phyloP scores from a whole-genome alignment of 2,329 filamentous ascomycete species.

The Cytospora chrysosperma region DNA sequence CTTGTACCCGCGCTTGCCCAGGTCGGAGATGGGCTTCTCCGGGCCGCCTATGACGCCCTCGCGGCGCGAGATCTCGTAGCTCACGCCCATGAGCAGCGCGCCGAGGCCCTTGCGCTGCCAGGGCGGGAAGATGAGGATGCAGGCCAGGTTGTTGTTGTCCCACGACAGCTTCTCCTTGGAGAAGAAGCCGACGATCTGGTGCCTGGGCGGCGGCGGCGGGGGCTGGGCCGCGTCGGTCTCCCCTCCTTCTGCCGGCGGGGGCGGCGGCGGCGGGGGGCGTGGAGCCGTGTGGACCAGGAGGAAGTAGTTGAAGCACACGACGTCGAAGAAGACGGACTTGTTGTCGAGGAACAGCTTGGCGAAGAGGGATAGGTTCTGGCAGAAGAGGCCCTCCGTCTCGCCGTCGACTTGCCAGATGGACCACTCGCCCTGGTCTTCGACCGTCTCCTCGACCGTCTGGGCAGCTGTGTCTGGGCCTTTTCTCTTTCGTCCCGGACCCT shows the following conservation, averaged over 20 bases:
- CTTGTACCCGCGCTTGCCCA: conserved; percentile 79
- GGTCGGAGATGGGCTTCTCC: conserved; percentile 86
- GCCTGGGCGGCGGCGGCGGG: conserved; percentile 28
- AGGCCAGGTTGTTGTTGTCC: conserved; percentile 97
- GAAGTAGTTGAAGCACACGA: conserved; percentile 92
- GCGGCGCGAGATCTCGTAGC: conserved; percentile 84
- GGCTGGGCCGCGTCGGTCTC: conserved; percentile 3
- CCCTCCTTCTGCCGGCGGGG: conserved; percentile 2
- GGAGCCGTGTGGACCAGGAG: conserved; percentile 74
- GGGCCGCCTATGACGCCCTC: conserved; percentile 86
- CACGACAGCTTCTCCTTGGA: conserved; percentile 98
- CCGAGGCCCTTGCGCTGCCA: conserved; percentile 92
- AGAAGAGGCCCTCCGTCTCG: conserved; percentile 81
- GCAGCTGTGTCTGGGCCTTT: conserved; percentile 33
- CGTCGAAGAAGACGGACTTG: conserved; percentile 98
- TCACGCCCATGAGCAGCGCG: conserved; percentile 84
- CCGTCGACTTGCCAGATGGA: conserved; percentile 93
- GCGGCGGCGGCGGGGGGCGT: conserved; percentile 27
- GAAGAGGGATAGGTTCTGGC: conserved; percentile 93
- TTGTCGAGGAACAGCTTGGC: conserved; percentile 97
- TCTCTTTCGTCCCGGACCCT: conserved; percentile 37
- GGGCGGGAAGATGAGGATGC: conserved; percentile 92
- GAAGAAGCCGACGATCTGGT: conserved; percentile 89
- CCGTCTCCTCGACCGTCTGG: conserved; percentile 41
- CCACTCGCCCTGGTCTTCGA: conserved; percentile 68